Base-by-base conservation (phyloP, 371 early-diverging fungal species). In the Lichtheimia corymbifera region DNA sequence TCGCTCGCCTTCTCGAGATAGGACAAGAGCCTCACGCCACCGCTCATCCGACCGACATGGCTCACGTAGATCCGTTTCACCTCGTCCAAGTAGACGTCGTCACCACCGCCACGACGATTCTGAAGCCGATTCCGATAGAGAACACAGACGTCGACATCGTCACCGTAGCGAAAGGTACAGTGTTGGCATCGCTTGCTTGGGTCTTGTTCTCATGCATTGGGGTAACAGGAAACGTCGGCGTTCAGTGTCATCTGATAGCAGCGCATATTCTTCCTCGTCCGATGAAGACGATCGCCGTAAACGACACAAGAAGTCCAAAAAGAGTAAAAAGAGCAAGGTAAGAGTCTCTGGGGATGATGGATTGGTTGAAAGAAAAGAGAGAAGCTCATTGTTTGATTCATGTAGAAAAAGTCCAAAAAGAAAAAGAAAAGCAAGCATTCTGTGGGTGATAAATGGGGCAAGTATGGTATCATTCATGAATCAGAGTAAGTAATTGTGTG, bases 401-500 rank as follows among this genome's bases (percentile, higher is more conserved):
- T 27, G 12, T 27, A 56, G 57, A 56, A 56, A 55, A 55, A 55
- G 55, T 55, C 55, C 22, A 69, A 66, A 47, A 62, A 67, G 58
- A 77, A 70, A 54, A 77, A 75, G 56, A 63, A 64, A 28, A 77
- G 69, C 24, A 76, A 70, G 53, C 59, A 55, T 17, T 40, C 61
- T 22, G 63, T 73, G 17, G 73, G 72, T 40, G 67, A 73, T 35
- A 58, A 75, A 53, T 83, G 82, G 77, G 85, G 87, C 44, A 71
- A 75, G 49, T 76, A 80, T 62, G 87, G 87, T n/a, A 77, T 87
- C 61, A 82, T 82, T n/a, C 72, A 79, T 63, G 79, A 79, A 66
- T 53, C 75, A 58, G 79, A 82, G 80, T 77, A 75, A 67, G 72
- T 53, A 20, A 60, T 2, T 28, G 7, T 28, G 7, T 4, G 27